Evolutionary conservation across 2,329 filamentous ascomycete species (phyloP).

Genomic region (Pseudogymnoascus sp.): DNA sequence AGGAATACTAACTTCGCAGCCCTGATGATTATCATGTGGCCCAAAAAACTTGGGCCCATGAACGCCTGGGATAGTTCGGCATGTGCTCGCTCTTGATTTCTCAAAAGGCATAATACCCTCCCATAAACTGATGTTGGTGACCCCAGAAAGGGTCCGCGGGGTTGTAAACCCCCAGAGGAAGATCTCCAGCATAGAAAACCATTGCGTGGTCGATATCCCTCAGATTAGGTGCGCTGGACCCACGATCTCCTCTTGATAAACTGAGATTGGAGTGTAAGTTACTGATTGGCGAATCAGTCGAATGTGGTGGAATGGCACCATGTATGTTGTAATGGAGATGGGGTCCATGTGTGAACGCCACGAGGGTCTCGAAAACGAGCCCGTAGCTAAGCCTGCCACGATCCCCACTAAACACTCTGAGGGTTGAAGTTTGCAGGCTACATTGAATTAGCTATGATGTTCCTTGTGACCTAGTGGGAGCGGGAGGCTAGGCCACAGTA

Average conservation of each 20-base stretch:
- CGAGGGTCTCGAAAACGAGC: neutral
- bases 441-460: neutral
- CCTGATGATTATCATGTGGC: neutral
- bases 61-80: neutral
- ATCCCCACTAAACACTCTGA: constrained; percentile 9
- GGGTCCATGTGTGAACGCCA: neutral
- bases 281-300: constrained; percentile 1
- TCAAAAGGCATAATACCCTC: neutral
- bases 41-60: constrained; percentile 1
- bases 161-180: neutral
- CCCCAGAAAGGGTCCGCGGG: neutral
- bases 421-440: constrained; percentile 13
- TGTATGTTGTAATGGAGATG: constrained; percentile 4
- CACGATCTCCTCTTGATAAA: neutral
- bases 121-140: constrained; percentile 2
- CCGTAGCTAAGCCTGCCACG: neutral
- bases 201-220: neutral
- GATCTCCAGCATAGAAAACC: neutral
- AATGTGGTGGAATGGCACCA: neutral
- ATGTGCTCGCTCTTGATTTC: neutral
- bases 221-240: neutral
- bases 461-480: neutral
- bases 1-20: constrained; percentile 6
- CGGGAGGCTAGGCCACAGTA: neutral
- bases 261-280: neutral